Percentiles rank a stretch among this genome's conserved stretches.
These are phyloP conservation scores for Chrysanthemum seticuspe DNA, from an alignment of 129 eudicot species.

Conservation along the genomic window DNA sequence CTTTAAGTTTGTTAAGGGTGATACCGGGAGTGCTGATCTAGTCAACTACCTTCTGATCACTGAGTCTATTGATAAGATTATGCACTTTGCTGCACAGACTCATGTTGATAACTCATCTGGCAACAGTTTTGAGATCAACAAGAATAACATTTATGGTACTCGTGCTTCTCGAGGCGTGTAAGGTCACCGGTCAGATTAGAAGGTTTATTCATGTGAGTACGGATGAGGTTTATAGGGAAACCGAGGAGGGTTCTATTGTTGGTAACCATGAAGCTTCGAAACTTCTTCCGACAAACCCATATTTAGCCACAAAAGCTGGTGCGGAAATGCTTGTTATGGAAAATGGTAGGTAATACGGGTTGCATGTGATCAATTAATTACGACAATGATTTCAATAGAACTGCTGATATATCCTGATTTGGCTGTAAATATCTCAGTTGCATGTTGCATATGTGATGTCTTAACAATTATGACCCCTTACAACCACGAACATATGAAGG, in stretches of 20 bases:
- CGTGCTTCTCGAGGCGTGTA: conserved; percentile 99
- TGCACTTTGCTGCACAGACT: conserved; percentile 99
- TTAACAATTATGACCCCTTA: conserved; percentile 43
- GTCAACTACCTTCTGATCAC: conserved; percentile 93
- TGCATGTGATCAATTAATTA: conserved; percentile 64
- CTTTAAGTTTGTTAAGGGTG: conserved; percentile 93
- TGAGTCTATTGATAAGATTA: conserved; percentile 85
- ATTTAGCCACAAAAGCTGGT: conserved; percentile 96
- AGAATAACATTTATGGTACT: conserved; percentile 95
- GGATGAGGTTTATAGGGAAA: conserved; percentile 98
- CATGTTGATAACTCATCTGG: conserved; percentile 98
- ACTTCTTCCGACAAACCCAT: conserved; percentile 95
- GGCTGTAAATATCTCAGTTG: conserved; percentile 34
- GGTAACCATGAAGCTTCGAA: conserved; percentile 99
- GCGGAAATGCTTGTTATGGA: conserved; percentile 99
- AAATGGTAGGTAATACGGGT: conserved; percentile 89
- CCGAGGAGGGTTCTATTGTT: conserved; percentile 96
- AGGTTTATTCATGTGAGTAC: conserved; percentile 97
- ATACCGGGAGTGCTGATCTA: conserved; percentile 93
- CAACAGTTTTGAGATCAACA: conserved; percentile 94
- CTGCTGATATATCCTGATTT: conserved; percentile 24
- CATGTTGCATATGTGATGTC: conserved; percentile 40
- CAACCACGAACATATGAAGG: conserved; percentile 38
- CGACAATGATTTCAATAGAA: conserved; percentile 7
- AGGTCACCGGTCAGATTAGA: conserved; percentile 90